A percentile compares a stretch with the other conserved stretches of the same genome.
phyloP scores from a whole-genome alignment of 106 monocot species.

The Alisma plantagoaquatica region DNA sequence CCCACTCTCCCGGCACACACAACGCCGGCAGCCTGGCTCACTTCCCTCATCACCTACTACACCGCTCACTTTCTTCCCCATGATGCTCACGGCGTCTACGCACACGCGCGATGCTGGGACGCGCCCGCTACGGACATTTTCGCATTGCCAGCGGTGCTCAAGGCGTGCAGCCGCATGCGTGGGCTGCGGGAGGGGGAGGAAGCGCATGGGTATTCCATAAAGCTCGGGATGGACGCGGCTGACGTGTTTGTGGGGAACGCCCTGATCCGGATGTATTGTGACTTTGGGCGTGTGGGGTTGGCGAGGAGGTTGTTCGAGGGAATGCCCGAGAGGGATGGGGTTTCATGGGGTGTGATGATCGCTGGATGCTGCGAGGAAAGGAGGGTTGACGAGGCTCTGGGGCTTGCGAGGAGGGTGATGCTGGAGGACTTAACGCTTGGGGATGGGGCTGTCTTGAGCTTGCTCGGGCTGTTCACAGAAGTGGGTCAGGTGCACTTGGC shows the following conservation, averaged over 20 bases:
- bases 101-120: no score
- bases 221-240: constrained; percentile 14
- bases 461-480: constrained; percentile 22
- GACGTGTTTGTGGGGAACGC: constrained; percentile 36
- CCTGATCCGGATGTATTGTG: constrained; percentile 41
- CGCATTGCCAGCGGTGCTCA: constrained; percentile 29
- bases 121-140: not conserved
- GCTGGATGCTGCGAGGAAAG: no score
- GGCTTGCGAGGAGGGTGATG: constrained; percentile 24
- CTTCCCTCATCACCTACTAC: no score
- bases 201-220: constrained; percentile 22
- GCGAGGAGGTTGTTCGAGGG: constrained; percentile 25
- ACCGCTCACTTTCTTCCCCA: no score
- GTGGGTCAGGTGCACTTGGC: constrained; percentile 14
- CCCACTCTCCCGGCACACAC: no score
- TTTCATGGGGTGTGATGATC: constrained; percentile 51
- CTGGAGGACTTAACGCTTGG: constrained; percentile 9
- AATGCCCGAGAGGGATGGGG: constrained; percentile 31
- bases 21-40: no score
- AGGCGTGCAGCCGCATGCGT: constrained; percentile 24
- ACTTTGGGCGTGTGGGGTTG: constrained; percentile 6
- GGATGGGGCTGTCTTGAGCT: constrained; percentile 31
- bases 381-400: constrained; percentile 7
- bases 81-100: no score
- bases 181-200: constrained; percentile 8